These are phyloP conservation scores for Vickermania spadyakhi DNA, from an alignment of 208 protist species.

Conservation along the genomic window DNA sequence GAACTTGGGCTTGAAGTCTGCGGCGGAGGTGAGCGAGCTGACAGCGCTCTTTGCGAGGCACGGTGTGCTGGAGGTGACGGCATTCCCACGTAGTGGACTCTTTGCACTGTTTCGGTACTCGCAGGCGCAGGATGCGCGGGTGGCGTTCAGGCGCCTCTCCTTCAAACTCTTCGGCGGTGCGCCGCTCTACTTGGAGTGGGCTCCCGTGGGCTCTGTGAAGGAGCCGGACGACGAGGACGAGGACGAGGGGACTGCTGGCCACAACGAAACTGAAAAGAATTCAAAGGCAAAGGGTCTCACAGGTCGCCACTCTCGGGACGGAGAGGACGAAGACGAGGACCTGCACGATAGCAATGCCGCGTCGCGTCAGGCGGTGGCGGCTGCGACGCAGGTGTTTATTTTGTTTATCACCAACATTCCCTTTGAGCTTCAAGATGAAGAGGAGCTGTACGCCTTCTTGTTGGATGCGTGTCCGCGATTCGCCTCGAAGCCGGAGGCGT, in stretches of 20 bases:
- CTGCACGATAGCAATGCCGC: too few relatives aligned
- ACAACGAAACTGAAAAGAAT: too few relatives aligned
- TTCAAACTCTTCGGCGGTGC: conserved; percentile 91
- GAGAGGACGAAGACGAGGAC: conserved; percentile 8
- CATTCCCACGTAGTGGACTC: conserved; percentile 42
- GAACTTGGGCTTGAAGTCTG: conserved; percentile 40
- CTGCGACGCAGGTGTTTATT: conserved; percentile 33
- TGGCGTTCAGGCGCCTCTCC: conserved; percentile 92
- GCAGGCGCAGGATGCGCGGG: conserved; percentile 77
- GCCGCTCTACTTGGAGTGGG: conserved; percentile 98
- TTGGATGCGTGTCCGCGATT: conserved; percentile 81
- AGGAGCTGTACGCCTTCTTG: conserved; percentile 55
- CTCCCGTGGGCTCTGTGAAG: conserved; percentile 82
- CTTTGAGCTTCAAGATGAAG: conserved; percentile 60
- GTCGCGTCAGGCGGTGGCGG: conserved; percentile 9
- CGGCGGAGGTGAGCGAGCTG: conserved; percentile 46
- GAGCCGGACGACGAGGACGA: conserved; percentile 24
- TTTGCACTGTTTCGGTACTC: conserved; percentile 74
- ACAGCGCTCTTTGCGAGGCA: conserved; percentile 60
- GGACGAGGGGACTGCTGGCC: background rate
- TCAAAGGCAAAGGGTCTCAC: background rate
- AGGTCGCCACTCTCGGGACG: background rate
- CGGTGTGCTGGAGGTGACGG: conserved; percentile 58
- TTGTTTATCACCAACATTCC: conserved; percentile 87
- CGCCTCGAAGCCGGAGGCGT: conserved; percentile 90